Evolutionary conservation across 23 red algal genomes (phyloP), one percentile per base, ranked within the genome.

Genomic region (Gracilaria vermiculophylla): DNA sequence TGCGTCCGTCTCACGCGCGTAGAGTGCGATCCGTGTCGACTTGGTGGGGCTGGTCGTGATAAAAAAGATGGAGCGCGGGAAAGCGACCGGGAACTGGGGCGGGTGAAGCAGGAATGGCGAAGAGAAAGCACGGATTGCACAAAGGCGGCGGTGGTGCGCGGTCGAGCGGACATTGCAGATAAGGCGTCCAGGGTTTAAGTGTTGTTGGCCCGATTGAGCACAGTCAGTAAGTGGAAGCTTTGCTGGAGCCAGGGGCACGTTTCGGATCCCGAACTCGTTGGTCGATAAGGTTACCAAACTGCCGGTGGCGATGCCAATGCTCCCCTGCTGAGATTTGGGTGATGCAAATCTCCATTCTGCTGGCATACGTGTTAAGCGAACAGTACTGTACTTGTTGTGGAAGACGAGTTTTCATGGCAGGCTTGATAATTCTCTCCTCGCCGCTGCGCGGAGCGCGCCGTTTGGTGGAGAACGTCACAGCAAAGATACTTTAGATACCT

Each of bases 101-200:
- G 76, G 24, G 19, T 44, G 76, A 80, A 61, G 47, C 33, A 27
- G 16, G 76, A 61, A 50, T 56, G 55, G 21, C 52, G 55, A 41
- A 60, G 50, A 32, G 55, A 50, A 23, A 61, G 19, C 0, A 80
- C 34, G 34, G 76, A 58, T 35, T 56, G 55, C 16, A 51, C 76
- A 34, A 80, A 80, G 49, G 76, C 76, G 31, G 51, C 49, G 2
- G 55, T 25, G 48, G 55, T 23, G 28, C 76, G 76, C 17, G n/a
- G 44, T 15, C 76, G 55, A 50, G 76, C 40, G 40, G 51, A 41
- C 76, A 80, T 80, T 7, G 21, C 29, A n/a, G n/a, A n/a, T n/a
- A n/a, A n/a, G n/a, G n/a, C n/a, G n/a, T n/a, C n/a, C n/a, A 47
- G 5, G 43, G 43, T 12, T 5, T 47, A 8, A 47, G 58, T 64